Base-by-base conservation (phyloP, 2,329 filamentous ascomycete genomes). In the Exophiala xenobiotica region DNA sequence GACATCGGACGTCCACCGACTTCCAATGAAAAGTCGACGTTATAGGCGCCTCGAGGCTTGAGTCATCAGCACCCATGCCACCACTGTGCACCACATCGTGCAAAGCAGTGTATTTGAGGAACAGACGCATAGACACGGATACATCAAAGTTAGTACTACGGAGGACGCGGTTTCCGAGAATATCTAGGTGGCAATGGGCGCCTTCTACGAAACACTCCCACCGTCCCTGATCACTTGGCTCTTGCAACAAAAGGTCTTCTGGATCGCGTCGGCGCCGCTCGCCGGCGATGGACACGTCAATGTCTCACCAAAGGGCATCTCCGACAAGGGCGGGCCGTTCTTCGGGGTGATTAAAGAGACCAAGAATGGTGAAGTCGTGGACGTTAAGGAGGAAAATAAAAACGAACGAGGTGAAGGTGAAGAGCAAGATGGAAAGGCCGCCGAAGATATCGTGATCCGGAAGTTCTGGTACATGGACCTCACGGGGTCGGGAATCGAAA, bases 401-500 rank as follows among this genome's bases (percentile, higher is more conserved):
- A n/a, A n/a, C n/a, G n/a, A n/a, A n/a, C n/a, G n/a, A n/a, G n/a
- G n/a, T n/a, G n/a, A n/a, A n/a, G n/a, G n/a, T n/a, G n/a, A n/a
- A n/a, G n/a, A n/a, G n/a, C n/a, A n/a, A n/a, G n/a, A n/a, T n/a
- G n/a, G n/a, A n/a, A n/a, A n/a, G n/a, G n/a, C n/a, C n/a, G n/a
- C n/a, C 16, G 51, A 55, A 22, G 26, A 44, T 29, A 19, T 52
- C 23, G 45, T 58, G n/a, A 51, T 53, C 45, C 44, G 41, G 41
- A 56, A 58, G 12, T 62, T 62, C 54, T 62, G 60, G 60, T 62
- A 60, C 43, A 49, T 59, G 47, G 60, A 62, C 14, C 50, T 62
- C 29, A 89, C 84, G 1, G 88, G 87, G 23, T 87, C 83, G 24
- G 87, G 87, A 19, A 83, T 78, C 63, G 88, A 92, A 71, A 91